Conservation (phyloP, 768 basidiomycete genomes). For the Psilocybe cyanescens region DNA sequence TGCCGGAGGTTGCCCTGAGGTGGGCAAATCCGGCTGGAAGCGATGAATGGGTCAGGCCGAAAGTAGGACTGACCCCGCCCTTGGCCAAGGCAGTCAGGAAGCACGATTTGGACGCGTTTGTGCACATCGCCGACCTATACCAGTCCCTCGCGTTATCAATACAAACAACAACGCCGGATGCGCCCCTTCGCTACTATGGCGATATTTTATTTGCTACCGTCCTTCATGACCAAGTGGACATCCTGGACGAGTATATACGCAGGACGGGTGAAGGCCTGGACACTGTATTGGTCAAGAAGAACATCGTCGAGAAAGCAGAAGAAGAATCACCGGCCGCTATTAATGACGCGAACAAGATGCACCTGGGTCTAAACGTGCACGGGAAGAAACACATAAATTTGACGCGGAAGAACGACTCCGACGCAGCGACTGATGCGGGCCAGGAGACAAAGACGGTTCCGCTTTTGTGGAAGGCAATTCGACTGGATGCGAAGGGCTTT, state of each 20-base stretch:
- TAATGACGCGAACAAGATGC: conserved; percentile 46
- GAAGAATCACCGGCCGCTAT: conserved; percentile 26
- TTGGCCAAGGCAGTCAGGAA: conserved; percentile 41
- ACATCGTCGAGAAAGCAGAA: conserved; percentile 16
- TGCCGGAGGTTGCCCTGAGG: conserved; percentile 26
- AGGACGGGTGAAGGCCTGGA: conserved; percentile 49
- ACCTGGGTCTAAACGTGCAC: conserved; percentile 64
- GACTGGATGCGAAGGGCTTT: conserved; percentile 30
- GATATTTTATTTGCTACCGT: conserved; percentile 28
- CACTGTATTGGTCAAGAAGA: conserved; percentile 28
- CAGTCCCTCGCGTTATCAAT: conserved; percentile 30
- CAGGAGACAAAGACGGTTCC: conserved; percentile 19
- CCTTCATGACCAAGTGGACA: conserved; percentile 46
- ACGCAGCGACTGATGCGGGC: conserved; percentile 26
- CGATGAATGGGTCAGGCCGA: too few relatives aligned
- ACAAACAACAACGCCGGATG: too few relatives aligned
- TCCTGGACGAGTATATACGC: conserved; percentile 63
- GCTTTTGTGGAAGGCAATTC: conserved; percentile 50
- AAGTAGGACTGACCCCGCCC: conserved; percentile 6
- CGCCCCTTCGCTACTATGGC: conserved; percentile 25
- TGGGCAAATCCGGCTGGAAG: not conserved
- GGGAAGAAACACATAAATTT: conserved; percentile 64
- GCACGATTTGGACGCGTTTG: conserved; percentile 54
- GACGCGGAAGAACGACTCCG: conserved; percentile 52
- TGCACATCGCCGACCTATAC: conserved; percentile 48